These are phyloP conservation scores for Zygotorulaspora sp. DNA, from an alignment of 805 yeast genomes.

Conservation along the genomic window DNA sequence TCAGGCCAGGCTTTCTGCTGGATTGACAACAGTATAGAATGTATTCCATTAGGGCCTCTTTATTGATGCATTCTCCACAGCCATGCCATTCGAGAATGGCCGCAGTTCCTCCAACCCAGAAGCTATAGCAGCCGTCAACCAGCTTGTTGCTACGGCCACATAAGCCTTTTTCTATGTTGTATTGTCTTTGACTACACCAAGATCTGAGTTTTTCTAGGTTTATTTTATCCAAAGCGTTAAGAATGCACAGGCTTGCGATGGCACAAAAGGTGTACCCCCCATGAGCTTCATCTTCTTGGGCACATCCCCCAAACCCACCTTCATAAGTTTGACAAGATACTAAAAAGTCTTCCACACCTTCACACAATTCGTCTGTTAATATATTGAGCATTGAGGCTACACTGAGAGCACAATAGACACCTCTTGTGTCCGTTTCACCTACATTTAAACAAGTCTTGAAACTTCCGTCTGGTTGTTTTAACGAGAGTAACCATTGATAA, in stretches of 20 bases:
- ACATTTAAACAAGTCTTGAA: constrained; percentile 40
- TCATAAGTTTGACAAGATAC: constrained; percentile 78
- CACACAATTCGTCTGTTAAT: constrained; percentile 53
- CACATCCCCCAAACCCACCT: constrained; percentile 90
- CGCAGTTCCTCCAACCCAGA: constrained; percentile 91
- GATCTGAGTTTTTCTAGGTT: constrained; percentile 48
- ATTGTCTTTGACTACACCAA: constrained; percentile 75
- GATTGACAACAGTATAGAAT: constrained; percentile 73
- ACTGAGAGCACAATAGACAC: constrained; percentile 81
- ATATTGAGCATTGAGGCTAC: constrained; percentile 64
- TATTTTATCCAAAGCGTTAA: constrained; percentile 41
- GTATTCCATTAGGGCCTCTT: constrained; percentile 59
- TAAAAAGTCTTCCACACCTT: constrained; percentile 57
- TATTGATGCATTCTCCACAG: constrained; percentile 39
- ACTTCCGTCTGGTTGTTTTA: constrained; percentile 70
- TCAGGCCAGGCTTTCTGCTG: constrained; percentile 59
- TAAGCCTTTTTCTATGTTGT: constrained; percentile 74
- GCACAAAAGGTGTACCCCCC: constrained; percentile 97
- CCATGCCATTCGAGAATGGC: constrained; percentile 39
- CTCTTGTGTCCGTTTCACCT: constrained; percentile 84
- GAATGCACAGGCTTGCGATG: constrained; percentile 53
- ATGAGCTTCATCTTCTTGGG: constrained; percentile 79
- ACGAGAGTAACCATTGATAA: constrained; percentile 56
- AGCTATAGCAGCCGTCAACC: constrained; percentile 94
- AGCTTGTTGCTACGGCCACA: constrained; percentile 88